Percentiles rank a stretch among this genome's conserved stretches.
These are phyloP conservation scores for Papiliotrema flavescens DNA, from an alignment of 1,284 basidiomycete species.

Conservation along the genomic window DNA sequence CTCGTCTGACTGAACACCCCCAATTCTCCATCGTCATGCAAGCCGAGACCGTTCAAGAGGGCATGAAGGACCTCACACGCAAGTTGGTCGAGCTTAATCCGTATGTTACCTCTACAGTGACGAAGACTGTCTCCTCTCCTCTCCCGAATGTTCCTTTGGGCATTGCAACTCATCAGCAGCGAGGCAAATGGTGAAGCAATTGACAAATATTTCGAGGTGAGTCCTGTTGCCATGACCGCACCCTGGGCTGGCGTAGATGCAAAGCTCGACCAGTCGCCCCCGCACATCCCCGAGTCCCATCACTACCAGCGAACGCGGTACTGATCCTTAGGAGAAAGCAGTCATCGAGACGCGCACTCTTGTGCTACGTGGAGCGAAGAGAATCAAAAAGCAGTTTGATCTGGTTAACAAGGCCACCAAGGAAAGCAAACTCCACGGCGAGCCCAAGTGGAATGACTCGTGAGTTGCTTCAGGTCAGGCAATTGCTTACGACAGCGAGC, in stretches of 20 bases:
- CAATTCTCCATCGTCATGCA: constrained; percentile 18
- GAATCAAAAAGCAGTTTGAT: constrained; percentile 32
- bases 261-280: neutral
- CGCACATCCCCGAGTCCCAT: no score
- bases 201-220: constrained; percentile 34
- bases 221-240: constrained; percentile 5
- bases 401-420: constrained; percentile 18
- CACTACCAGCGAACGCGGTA: no score
- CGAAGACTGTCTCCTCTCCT: neutral
- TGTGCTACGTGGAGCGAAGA: constrained; percentile 19
- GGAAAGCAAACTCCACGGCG: constrained; percentile 18
- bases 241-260: neutral
- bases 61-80: constrained; percentile 23
- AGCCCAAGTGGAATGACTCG: constrained; percentile 32
- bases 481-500: constrained; percentile 13
- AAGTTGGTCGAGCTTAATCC: constrained; percentile 31
- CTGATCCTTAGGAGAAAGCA: constrained; percentile 21
- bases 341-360: constrained; percentile 17
- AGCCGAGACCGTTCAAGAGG: constrained; percentile 13
- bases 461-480: constrained; percentile 10
- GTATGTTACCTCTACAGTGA: constrained; percentile 19
- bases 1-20: no score
- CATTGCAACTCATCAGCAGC: constrained; percentile 13
- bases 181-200: constrained; percentile 29
- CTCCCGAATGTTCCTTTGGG: no score